Evolutionary conservation across 495 filamentous ascomycete genomes (phyloP), one percentile per base, ranked within the genome.

Genomic region (Annulohypoxylon stygium): DNA sequence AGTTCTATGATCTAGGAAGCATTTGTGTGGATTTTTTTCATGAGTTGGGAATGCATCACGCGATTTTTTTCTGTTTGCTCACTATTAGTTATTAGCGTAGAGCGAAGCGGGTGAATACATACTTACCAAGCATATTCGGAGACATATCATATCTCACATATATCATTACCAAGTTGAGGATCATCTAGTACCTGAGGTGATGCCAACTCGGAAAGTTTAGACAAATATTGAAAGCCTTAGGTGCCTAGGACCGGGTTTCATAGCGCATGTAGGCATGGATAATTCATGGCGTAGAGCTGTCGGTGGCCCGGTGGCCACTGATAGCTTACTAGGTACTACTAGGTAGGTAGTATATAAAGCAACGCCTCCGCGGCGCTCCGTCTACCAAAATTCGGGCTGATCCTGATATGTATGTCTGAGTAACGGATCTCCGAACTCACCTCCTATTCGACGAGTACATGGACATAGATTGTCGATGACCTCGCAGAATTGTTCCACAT

Each of bases 81-180:
- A 23, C 25, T 25, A 18, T 51, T 12, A 11, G 16, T 20, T 4
- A 20, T 12, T 12, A 51, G 18, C 1, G 20, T 26, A 4, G 51
- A 9, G 10, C 20, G 33, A 34, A 9, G 51, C 51, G 51, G 8
- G 20, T 51, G 48, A 26, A 51, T 51, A 51, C 4, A 9, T 26
- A 51, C 48, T 10, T 54, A 34, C 25, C 25, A 54, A 54, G 12
- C 50, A 54, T 54, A 9, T 26, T 33, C 33, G 16, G 47, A 51
- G 47, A 26, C 47, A 12, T 26, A 26, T 51, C 47, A 26, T 9
- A 20, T 23, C 47, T 51, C 23, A 12, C 9, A 4, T 25, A 9
- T 30, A 11, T n/a, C 11, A 9, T 53, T 11, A 11, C 48, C 12
- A 3, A 30, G 12, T 12, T 4, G 23, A 53, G 11, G 2, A 53